Conservation (phyloP, 768 basidiomycete genomes). For the Lanmaoa pseudosensibilis region DNA sequence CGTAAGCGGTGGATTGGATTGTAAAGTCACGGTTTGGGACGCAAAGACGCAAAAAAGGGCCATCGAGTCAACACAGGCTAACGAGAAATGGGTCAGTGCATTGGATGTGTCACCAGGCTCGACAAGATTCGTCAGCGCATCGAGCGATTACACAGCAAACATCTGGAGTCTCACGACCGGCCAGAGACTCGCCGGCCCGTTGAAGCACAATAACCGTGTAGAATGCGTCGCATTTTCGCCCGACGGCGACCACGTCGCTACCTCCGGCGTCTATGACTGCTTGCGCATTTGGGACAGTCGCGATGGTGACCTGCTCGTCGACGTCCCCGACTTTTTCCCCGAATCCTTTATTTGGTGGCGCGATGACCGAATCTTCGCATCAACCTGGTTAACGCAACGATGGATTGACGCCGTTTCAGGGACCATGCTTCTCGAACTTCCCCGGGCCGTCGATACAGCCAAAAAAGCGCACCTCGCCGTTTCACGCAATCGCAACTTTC, state of each 20-base stretch:
- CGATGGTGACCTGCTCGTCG: background rate
- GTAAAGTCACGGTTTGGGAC: conserved; percentile 13
- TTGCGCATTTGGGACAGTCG: conserved; percentile 17
- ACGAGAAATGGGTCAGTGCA: conserved; percentile 5
- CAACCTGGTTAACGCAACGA: conserved; percentile 6
- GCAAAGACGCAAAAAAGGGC: conserved; percentile 2
- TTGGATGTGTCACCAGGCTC: conserved; percentile 19
- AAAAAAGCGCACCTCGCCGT: conserved; percentile 7
- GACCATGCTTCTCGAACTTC: conserved; percentile 8
- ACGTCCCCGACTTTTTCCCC: conserved; percentile 3
- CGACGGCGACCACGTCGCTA: conserved; percentile 14
- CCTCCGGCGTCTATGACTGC: conserved; percentile 4
- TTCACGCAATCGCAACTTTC: conserved; percentile 5
- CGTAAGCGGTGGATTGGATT: conserved; percentile 11
- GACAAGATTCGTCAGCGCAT: conserved; percentile 15
- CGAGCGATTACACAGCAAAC: background rate
- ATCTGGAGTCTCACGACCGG: conserved; percentile 15
- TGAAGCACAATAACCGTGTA: conserved; percentile 8
- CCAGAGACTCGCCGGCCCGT: conserved; percentile 15
- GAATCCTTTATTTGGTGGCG: conserved; percentile 19
- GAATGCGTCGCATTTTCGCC: conserved; percentile 18
- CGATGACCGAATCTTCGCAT: conserved; percentile 16
- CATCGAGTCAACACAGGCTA: background rate
- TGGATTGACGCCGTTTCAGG: conserved; percentile 15
- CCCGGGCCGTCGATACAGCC: background rate